phyloP scores from a whole-genome alignment of 306 rosid species.

The Cucumis cinereus region DNA sequence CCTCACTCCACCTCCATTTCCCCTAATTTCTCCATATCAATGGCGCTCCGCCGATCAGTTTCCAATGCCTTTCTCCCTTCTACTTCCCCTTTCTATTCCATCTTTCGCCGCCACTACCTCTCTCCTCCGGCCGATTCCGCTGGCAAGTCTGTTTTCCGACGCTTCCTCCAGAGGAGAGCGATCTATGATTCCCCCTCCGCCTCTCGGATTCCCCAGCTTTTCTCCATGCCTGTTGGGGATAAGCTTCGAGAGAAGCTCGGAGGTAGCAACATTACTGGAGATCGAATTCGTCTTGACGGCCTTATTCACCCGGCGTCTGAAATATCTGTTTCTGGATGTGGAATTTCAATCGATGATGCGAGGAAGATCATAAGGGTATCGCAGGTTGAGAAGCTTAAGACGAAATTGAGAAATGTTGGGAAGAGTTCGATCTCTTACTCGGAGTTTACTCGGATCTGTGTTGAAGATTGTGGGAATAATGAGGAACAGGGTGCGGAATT shows the following conservation, averaged over 20 bases:
- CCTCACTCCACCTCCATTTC: background rate
- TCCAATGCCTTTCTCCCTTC: conserved; percentile 19
- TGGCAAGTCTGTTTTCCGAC: conserved; percentile 29
- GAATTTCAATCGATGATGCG: conserved; percentile 37
- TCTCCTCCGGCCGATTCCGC: conserved; percentile 21
- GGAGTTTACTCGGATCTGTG: conserved; percentile 47
- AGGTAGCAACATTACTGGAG: conserved; percentile 14
- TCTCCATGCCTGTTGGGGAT: conserved; percentile 47
- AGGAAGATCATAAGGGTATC: conserved; percentile 51
- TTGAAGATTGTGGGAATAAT: conserved; percentile 29
- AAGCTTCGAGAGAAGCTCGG: conserved; percentile 25
- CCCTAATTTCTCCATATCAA: conserved; percentile 10
- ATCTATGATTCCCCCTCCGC: conserved; percentile 24
- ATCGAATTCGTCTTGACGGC: conserved; percentile 19
- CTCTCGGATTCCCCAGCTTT: conserved; percentile 31
- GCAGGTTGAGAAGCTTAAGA: conserved; percentile 55
- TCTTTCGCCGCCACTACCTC: conserved; percentile 27
- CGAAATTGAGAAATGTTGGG: conserved; percentile 32
- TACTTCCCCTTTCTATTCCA: conserved; percentile 2
- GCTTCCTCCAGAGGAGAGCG: conserved; percentile 33
- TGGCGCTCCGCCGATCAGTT: conserved; percentile 54
- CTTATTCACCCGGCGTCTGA: conserved; percentile 16
- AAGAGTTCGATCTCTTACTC: conserved; percentile 37
- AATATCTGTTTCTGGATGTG: conserved; percentile 4
- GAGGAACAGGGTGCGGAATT: conserved; percentile 46